phyloP scores from a whole-genome alignment of 352 stramenopile genomes.

The Pythium biforme region DNA sequence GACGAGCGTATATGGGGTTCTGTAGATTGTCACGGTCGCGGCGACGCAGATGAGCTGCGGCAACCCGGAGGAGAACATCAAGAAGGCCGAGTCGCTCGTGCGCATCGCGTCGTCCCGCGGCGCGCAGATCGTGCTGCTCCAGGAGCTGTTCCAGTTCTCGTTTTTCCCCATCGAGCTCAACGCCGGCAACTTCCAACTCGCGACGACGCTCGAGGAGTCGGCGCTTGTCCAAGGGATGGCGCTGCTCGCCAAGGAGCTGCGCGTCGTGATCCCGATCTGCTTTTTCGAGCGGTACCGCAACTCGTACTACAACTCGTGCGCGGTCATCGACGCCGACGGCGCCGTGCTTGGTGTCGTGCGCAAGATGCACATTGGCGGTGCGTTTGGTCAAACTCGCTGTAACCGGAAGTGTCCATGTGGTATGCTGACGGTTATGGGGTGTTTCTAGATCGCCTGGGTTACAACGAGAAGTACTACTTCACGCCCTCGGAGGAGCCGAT shows the following conservation, averaged over 20 bases:
- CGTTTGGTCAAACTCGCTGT: no score
- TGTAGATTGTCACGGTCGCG: slow-evolving; percentile 79
- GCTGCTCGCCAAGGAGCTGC: slow-evolving; percentile 86
- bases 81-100: slow-evolving; percentile 88
- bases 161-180: slow-evolving; percentile 93
- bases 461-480: slow-evolving; percentile 94
- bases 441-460: slow-evolving; percentile 76
- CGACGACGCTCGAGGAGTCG: slow-evolving; percentile 81
- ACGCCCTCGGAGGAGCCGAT: slow-evolving; percentile 88
- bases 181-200: slow-evolving; percentile 84
- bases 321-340: slow-evolving; percentile 90
- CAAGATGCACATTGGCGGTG: slow-evolving; percentile 91
- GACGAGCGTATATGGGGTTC: background rate
- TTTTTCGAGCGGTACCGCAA: slow-evolving; percentile 91
- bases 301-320: slow-evolving; percentile 93
- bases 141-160: slow-evolving; percentile 90
- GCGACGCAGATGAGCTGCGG: slow-evolving; percentile 88
- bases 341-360: slow-evolving; percentile 78
- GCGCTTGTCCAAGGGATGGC: slow-evolving; percentile 86
- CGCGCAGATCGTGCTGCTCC: slow-evolving; percentile 88
- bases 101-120: slow-evolving; percentile 85
- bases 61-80: slow-evolving; percentile 89
- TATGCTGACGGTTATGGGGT: background rate
- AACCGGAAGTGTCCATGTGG: no score
- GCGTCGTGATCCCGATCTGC: slow-evolving; percentile 90